A percentile compares a stretch with the other conserved stretches of the same genome.
These are phyloP conservation scores for Hebeloma cylindrosporum DNA, from an alignment of 768 basidiomycete genomes.

Conservation along the genomic window DNA sequence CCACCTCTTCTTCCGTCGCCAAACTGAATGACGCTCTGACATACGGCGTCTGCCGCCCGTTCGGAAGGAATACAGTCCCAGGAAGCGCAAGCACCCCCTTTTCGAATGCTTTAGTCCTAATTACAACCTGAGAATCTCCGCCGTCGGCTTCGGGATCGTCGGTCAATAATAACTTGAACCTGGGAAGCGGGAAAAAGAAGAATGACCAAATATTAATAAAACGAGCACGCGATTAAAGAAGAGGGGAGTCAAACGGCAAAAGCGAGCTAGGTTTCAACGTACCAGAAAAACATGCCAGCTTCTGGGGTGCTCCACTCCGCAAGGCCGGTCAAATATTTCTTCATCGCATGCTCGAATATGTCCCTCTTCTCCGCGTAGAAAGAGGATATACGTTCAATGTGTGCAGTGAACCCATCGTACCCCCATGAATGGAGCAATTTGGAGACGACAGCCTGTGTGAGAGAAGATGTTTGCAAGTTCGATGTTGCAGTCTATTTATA, in stretches of 20 bases:
- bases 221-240: not conserved
- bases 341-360: slow-evolving; percentile 74
- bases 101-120: slow-evolving; percentile 72
- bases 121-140: slow-evolving; percentile 71
- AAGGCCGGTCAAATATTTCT: slow-evolving; percentile 72
- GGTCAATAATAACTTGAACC: slow-evolving; percentile 67
- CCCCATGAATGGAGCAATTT: slow-evolving; percentile 72
- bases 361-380: slow-evolving; percentile 77
- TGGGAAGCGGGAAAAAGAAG: slow-evolving; percentile 24
- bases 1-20: slow-evolving; percentile 61
- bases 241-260: not conserved
- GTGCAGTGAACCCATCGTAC: slow-evolving; percentile 67
- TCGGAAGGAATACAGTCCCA: slow-evolving; percentile 79
- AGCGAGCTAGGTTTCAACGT: slow-evolving; percentile 26
- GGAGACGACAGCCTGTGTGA: slow-evolving; percentile 62
- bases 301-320: slow-evolving; percentile 73
- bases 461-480: slow-evolving; percentile 64
- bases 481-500: slow-evolving; percentile 56
- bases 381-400: slow-evolving; percentile 64
- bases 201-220: not conserved
- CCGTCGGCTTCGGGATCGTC: slow-evolving; percentile 29
- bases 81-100: slow-evolving; percentile 89
- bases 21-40: slow-evolving; percentile 85
- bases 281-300: slow-evolving; percentile 92
- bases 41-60: slow-evolving; percentile 64